phyloP scores from a whole-genome alignment of 1,139 yeast species.

The Kurtzmaniella quercitrusa region DNA sequence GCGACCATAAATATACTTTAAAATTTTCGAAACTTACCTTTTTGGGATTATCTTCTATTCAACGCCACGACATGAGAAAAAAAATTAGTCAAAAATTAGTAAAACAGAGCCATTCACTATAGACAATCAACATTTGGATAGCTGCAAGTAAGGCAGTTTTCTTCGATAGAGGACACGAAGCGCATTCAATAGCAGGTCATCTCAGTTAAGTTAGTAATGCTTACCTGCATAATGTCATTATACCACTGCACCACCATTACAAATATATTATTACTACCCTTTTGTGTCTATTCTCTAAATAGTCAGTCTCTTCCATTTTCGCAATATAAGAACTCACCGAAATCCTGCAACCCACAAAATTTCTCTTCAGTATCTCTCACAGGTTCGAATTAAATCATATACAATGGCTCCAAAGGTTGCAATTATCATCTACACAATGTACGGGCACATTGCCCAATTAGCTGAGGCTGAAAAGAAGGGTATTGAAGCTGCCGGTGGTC shows the following conservation, averaged over 20 bases:
- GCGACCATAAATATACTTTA: neutral
- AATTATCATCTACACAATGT: constrained; percentile 75
- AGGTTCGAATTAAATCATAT: neutral
- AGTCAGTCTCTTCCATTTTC: neutral
- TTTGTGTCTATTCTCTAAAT: too few relatives aligned
- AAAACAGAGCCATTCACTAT: neutral
- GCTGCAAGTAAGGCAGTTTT: neutral
- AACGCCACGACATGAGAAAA: neutral
- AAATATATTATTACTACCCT: too few relatives aligned
- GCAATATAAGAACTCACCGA: neutral
- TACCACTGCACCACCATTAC: too few relatives aligned
- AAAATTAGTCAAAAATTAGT: neutral
- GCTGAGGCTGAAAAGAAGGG: constrained; percentile 73
- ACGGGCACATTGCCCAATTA: constrained; percentile 69
- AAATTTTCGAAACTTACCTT: neutral
- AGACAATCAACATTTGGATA: neutral
- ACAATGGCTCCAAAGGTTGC: constrained; percentile 35
- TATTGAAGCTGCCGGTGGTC: constrained; percentile 68
- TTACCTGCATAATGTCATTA: neutral
- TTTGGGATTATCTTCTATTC: neutral
- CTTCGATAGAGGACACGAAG: neutral
- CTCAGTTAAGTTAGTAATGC: neutral
- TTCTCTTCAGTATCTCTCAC: neutral
- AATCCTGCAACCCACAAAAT: neutral
- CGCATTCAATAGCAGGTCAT: neutral